phyloP scores from a whole-genome alignment of 1,284 basidiomycete species.

The Naganishia albida region DNA sequence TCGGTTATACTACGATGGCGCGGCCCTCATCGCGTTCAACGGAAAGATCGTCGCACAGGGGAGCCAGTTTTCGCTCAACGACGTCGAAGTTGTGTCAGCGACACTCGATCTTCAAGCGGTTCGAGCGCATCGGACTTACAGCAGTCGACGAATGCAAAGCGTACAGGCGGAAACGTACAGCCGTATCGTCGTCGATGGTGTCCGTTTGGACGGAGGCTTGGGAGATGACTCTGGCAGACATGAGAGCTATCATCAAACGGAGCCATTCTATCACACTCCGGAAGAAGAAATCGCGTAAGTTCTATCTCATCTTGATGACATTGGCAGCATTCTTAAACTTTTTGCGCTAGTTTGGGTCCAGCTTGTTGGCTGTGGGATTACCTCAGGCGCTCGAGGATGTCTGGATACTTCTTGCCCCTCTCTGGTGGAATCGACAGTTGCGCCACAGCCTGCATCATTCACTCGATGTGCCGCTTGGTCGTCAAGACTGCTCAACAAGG shows the following conservation, averaged over 20 bases:
- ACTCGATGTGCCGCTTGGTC: constrained; percentile 93
- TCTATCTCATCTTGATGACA: neutral
- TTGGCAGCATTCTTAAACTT: constrained; percentile 2
- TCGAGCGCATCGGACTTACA: constrained; percentile 76
- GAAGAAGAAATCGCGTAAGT: constrained; percentile 97
- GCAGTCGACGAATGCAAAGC: constrained; percentile 87
- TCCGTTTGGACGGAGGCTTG: constrained; percentile 62
- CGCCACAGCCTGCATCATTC: constrained; percentile 91
- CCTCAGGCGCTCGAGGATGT: constrained; percentile 84
- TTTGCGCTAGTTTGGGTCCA: constrained; percentile 73
- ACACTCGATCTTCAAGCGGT: constrained; percentile 96
- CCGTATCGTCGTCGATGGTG: constrained; percentile 62
- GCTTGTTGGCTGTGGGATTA: constrained; percentile 99
- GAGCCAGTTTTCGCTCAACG: constrained; percentile 90
- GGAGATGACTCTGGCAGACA: constrained; percentile 69
- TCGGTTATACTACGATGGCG: constrained; percentile 95
- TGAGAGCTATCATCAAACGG: constrained; percentile 63
- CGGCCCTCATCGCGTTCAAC: constrained; percentile 92
- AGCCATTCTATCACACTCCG: constrained; percentile 69
- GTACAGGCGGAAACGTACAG: constrained; percentile 71
- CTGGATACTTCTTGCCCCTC: constrained; percentile 94
- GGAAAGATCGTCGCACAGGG: constrained; percentile 91
- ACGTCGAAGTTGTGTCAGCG: constrained; percentile 93
- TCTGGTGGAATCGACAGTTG: constrained; percentile 98
- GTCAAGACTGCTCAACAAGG: constrained; percentile 69